A percentile compares a stretch with the other conserved stretches of the same genome.
Evolutionary conservation across 106 monocot species (phyloP).

Genomic region (Vanilla planifolia): DNA sequence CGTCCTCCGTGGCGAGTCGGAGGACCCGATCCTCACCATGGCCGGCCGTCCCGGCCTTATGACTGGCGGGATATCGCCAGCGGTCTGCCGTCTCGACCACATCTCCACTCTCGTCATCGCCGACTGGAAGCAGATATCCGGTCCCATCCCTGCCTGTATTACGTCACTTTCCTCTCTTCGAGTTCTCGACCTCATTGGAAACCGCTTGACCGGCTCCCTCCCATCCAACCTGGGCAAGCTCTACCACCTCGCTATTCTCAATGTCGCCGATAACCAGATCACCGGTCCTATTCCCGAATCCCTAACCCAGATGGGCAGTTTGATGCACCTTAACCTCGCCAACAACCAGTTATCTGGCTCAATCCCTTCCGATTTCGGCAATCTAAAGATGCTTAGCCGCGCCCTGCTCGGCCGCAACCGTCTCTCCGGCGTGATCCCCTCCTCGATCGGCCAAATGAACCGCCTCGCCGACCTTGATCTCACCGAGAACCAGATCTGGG

Average conservation of each 20-base stretch:
- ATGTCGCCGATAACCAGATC: constrained; percentile 77
- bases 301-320: constrained; percentile 34
- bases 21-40: constrained; percentile 34
- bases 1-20: constrained; percentile 43
- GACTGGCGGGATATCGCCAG: constrained; percentile 53
- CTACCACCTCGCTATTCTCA: constrained; percentile 63
- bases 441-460: constrained; percentile 38
- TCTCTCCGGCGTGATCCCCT: constrained; percentile 56
- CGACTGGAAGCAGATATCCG: constrained; percentile 81
- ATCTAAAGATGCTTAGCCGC: constrained; percentile 71
- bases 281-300: constrained; percentile 56
- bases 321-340: constrained; percentile 81
- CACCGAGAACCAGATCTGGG: constrained; percentile 43
- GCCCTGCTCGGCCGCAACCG: constrained; percentile 60
- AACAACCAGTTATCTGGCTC: constrained; percentile 47
- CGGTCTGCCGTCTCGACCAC: constrained; percentile 51
- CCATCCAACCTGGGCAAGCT: constrained; percentile 49
- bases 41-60: constrained; percentile 53
- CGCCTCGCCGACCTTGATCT: constrained; percentile 90
- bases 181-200: constrained; percentile 77
- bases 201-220: constrained; percentile 60
- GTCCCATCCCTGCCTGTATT: constrained; percentile 66
- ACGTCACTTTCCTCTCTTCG: constrained; percentile 45
- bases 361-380: constrained; percentile 53
- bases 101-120: constrained; percentile 65